Evolutionary conservation across 2,329 filamentous ascomycete species (phyloP), one percentile per base, ranked within the genome.

Genomic region (Orbilia blumenaviensis): DNA sequence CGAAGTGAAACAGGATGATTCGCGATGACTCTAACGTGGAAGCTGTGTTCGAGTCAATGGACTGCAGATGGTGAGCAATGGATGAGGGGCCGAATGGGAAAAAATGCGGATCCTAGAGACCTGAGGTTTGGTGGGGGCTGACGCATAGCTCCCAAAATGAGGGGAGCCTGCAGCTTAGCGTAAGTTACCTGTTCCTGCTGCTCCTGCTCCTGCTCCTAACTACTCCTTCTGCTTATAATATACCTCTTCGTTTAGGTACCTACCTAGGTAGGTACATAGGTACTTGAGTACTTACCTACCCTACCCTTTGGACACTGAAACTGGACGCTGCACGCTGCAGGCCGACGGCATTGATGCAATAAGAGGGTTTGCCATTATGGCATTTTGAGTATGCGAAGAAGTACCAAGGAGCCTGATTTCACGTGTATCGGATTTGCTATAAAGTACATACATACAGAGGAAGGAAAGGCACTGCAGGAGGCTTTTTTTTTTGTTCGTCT

Each of bases 91-190:
- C n/a, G 21, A 38, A 32, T 60, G 32, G 9, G 9, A 44, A n/a
- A 38, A 41, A 27, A 58, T 54, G 36, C 25, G 46, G 66, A 56
- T 56, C 52, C 52, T 56, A 21, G n/a, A 56, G 9, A n/a, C 52
- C 52, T 56, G 32, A 56, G 52, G 52, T 56, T 38, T 56, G 52
- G 50, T 56, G 41, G 66, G 66, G 56, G 66, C 66, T 71, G 66
- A 71, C 56, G 44, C 66, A 71, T 44, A 41, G 38, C 61, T 32
- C 29, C 61, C 27, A 64, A n/a, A 62, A 62, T 50, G 66, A 71
- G 56, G 66, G 66, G 66, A 42, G 34, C 34, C 9, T 44, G 61
- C 42, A 64, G 42, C 29, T 44, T 54, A 42, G 46, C 36, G 46
- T 34, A 12, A n/a, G n/a, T n/a, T n/a, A n/a, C n/a, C n/a, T n/a